These are phyloP conservation scores for Proteromonas lacertae DNA, from an alignment of 352 stramenopile genomes.

Conservation along the genomic window DNA sequence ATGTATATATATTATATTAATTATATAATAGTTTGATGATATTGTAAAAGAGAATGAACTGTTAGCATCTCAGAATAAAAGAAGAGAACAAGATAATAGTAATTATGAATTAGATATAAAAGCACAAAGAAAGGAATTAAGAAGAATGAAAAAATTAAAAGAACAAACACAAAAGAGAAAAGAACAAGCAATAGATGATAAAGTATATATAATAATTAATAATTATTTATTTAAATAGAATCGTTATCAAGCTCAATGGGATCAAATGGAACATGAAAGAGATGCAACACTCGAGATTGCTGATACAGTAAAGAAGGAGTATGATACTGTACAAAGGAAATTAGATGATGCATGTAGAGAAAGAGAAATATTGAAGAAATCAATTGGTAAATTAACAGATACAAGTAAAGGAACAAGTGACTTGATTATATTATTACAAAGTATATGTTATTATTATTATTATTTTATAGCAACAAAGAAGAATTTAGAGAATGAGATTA, in stretches of 20 bases:
- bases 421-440: not conserved
- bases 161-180: constrained; percentile 1
- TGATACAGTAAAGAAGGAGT: constrained; percentile 23
- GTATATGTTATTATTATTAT: not conserved
- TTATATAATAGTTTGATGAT: constrained; percentile 7
- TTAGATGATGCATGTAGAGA: constrained; percentile 33
- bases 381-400: not conserved
- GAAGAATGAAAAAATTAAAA: not conserved
- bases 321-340: constrained; percentile 26
- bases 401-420: not conserved
- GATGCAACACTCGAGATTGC: constrained; percentile 8
- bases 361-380: constrained; percentile 27
- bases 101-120: not conserved
- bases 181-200: too few relatives aligned
- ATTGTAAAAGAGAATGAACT: constrained; percentile 6
- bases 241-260: not conserved
- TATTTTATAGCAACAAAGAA: constrained; percentile 18
- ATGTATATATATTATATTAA: constrained; percentile 1
- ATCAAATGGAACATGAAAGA: constrained; percentile 1
- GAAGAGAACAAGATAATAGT: constrained; percentile 4
- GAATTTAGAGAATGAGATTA: constrained; percentile 49
- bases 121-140: not conserved
- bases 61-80: constrained; percentile 3
- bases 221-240: too few relatives aligned
- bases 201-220: too few relatives aligned